Evolutionary conservation across 140 eudicot genomes (phyloP).

Genomic region (Anethum foeniculum): DNA sequence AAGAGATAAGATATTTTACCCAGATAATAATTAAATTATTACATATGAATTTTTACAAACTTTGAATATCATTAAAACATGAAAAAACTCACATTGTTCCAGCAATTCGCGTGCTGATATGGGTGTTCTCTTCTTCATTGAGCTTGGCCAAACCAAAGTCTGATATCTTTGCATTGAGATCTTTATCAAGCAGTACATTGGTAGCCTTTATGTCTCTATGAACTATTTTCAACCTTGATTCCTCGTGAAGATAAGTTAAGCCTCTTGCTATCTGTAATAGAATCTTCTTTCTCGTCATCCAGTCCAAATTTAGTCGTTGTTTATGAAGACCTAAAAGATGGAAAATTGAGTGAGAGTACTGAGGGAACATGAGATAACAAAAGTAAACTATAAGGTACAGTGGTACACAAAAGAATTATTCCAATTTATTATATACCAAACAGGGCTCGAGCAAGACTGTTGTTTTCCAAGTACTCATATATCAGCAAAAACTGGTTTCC

Average conservation of each 20-base stretch:
- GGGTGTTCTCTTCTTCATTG: slow-evolving; percentile 17
- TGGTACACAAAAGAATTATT: background rate
- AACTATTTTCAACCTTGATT: slow-evolving; percentile 12
- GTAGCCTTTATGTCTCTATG: slow-evolving; percentile 20
- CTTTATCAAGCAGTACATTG: slow-evolving; percentile 13
- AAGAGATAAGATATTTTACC: background rate
- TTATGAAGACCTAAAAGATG: slow-evolving; percentile 6
- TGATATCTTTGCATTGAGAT: slow-evolving; percentile 13
- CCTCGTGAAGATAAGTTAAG: slow-evolving; percentile 19
- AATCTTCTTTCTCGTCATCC: slow-evolving; percentile 15
- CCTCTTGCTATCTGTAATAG: slow-evolving; percentile 18
- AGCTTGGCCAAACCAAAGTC: slow-evolving; percentile 17
- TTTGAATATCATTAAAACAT: background rate
- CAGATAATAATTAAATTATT: background rate
- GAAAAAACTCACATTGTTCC: slow-evolving; percentile 16
- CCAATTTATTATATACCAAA: slow-evolving; percentile 6
- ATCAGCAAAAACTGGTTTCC: slow-evolving; percentile 13
- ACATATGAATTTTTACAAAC: background rate
- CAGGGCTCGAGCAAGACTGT: slow-evolving; percentile 11
- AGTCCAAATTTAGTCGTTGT: slow-evolving; percentile 2
- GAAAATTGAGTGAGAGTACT: background rate
- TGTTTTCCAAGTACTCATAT: slow-evolving; percentile 13
- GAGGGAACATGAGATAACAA: background rate
- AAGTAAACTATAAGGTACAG: background rate
- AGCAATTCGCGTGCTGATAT: slow-evolving; percentile 19